Evolutionary conservation across 139 green algal species (phyloP).

Genomic region (Haematococcus sp.): DNA sequence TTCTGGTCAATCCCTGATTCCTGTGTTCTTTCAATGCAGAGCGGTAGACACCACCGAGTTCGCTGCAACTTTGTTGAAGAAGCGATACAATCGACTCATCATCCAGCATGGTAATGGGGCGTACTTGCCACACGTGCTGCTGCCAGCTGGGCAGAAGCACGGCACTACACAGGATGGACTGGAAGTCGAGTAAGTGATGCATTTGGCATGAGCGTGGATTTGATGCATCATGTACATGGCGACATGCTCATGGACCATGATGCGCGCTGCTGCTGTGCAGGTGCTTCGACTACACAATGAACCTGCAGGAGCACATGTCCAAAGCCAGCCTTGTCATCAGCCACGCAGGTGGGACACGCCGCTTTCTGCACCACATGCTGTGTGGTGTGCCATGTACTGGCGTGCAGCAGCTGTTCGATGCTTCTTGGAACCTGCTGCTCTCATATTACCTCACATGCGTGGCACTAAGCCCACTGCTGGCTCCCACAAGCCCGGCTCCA

Average conservation of each 20-base stretch:
- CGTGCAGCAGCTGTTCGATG: too few species aligned
- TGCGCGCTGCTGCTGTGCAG: slow-evolving; percentile 11
- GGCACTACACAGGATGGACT: slow-evolving; percentile 36
- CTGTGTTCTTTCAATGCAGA: slow-evolving; percentile 13
- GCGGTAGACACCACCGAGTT: slow-evolving; percentile 56
- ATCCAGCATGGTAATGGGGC: slow-evolving; percentile 60
- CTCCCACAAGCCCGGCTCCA: not conserved
- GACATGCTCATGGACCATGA: not conserved
- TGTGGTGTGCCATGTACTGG: too few species aligned
- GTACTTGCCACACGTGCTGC: slow-evolving; percentile 41
- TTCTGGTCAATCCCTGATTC: not conserved
- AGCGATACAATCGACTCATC: slow-evolving; percentile 65
- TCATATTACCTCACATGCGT: too few species aligned
- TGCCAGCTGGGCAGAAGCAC: slow-evolving; percentile 32
- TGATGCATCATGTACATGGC: not conserved
- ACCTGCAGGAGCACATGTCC: slow-evolving; percentile 49
- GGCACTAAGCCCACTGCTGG: not conserved
- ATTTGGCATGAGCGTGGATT: not conserved
- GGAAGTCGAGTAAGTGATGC: slow-evolving; percentile 41
- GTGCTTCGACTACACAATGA: slow-evolving; percentile 72
- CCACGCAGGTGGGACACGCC: slow-evolving; percentile 56
- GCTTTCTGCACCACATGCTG: too few species aligned
- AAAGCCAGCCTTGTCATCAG: slow-evolving; percentile 73
- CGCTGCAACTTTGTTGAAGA: slow-evolving; percentile 26
- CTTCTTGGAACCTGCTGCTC: too few species aligned